Evolutionary conservation across 305 asterid genomes (phyloP).

Genomic region (Solanum aculeatissimum): DNA sequence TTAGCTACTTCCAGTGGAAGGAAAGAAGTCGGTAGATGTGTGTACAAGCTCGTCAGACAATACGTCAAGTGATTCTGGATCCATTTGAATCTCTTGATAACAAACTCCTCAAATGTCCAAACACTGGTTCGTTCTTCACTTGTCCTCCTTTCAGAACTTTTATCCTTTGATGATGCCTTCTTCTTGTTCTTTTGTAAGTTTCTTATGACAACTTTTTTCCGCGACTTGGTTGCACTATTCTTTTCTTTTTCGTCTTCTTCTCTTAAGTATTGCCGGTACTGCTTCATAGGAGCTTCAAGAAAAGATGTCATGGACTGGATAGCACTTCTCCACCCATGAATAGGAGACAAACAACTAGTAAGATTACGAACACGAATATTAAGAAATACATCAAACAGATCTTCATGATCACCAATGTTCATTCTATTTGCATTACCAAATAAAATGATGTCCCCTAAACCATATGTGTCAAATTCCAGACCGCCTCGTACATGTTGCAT

Average conservation of each 20-base stretch:
- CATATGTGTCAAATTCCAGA: slow-evolving; percentile 6
- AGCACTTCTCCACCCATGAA: slow-evolving; percentile 30
- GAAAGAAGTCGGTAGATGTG: slow-evolving; percentile 4
- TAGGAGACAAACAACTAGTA: slow-evolving; percentile 17
- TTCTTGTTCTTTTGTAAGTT: slow-evolving; percentile 16
- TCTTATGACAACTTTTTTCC: slow-evolving; percentile 19
- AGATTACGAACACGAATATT: slow-evolving; percentile 26
- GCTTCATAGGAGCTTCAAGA: slow-evolving; percentile 31
- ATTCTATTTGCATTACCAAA: slow-evolving; percentile 54
- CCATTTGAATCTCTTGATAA: neutral
- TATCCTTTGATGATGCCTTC: neutral
- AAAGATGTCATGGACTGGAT: slow-evolving; percentile 19
- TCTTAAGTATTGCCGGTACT: slow-evolving; percentile 17
- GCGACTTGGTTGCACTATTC: neutral
- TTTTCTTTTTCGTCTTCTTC: neutral
- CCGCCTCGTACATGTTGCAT: slow-evolving; percentile 9
- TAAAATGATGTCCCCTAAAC: slow-evolving; percentile 50
- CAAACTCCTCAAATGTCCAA: slow-evolving; percentile 7
- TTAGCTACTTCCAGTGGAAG: slow-evolving; percentile 1
- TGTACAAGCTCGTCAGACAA: slow-evolving; percentile 2
- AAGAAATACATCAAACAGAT: slow-evolving; percentile 43
- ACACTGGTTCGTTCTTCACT: neutral
- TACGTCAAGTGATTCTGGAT: neutral
- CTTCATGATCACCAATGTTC: slow-evolving; percentile 46
- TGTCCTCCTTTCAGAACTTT: neutral